A percentile compares a stretch with the other conserved stretches of the same genome.
These are phyloP conservation scores for Ceratobasidium sp. DNA, from an alignment of 1,284 basidiomycete genomes.

Conservation along the genomic window DNA sequence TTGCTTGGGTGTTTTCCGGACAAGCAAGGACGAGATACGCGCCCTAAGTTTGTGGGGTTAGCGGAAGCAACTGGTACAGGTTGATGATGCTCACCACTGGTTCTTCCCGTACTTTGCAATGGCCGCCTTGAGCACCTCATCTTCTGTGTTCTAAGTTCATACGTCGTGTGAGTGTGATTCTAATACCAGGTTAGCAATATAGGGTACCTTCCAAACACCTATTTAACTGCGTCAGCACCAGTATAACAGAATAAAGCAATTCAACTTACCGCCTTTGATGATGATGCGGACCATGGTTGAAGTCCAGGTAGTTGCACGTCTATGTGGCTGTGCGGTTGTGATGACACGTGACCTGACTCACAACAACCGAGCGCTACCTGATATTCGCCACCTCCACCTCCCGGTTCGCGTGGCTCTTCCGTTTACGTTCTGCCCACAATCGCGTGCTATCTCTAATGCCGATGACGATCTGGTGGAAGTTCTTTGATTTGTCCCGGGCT, in stretches of 20 bases:
- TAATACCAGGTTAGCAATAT: background rate
- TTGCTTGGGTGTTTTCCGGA: conserved; percentile 99
- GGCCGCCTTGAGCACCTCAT: conserved; percentile 96
- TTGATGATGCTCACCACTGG: conserved; percentile 72
- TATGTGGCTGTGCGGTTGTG: conserved; percentile 29
- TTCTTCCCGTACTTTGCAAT: conserved; percentile 99
- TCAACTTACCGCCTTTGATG: conserved; percentile 83
- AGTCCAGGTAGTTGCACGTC: conserved; percentile 7
- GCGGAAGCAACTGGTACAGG: conserved; percentile 1
- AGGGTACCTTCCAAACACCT: conserved; percentile 54
- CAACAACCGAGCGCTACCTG: conserved; percentile 24
- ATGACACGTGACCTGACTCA: conserved; percentile 16
- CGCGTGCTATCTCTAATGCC: background rate
- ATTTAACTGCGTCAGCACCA: background rate
- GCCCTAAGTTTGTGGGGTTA: conserved; percentile 69
- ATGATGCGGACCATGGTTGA: conserved; percentile 76
- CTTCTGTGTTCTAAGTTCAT: conserved; percentile 79
- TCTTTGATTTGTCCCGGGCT: background rate
- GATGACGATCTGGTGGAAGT: background rate
- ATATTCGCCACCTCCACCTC: conserved; percentile 1
- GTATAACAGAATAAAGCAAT: conserved; percentile 10
- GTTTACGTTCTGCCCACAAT: background rate
- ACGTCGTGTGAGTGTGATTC: background rate
- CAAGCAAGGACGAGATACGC: conserved; percentile 96
- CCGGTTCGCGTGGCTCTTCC: background rate